Conservation (phyloP, 2,329 filamentous ascomycete species). For the Plenodomus lindquistii region DNA sequence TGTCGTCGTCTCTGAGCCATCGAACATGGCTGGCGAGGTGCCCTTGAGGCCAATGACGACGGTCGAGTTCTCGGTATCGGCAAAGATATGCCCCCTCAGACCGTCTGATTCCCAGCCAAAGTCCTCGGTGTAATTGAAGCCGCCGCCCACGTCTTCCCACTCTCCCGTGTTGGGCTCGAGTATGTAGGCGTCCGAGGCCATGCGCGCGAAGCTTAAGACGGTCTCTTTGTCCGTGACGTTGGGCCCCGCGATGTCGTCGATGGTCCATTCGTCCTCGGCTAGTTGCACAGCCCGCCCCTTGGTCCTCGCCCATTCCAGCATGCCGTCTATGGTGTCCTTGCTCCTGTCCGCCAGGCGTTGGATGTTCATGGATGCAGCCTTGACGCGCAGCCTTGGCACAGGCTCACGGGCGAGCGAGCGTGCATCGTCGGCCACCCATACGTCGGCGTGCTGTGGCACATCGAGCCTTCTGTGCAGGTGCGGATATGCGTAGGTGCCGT, state of each 20-base stretch:
- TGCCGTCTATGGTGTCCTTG: conserved; percentile 73
- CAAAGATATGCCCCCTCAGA: conserved; percentile 88
- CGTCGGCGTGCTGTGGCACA: conserved; percentile 62
- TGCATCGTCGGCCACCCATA: conserved; percentile 67
- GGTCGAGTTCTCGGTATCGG: conserved; percentile 81
- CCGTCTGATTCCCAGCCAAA: conserved; percentile 94
- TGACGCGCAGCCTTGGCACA: conserved; percentile 54
- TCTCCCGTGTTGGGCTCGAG: conserved; percentile 70
- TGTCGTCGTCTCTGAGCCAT: conserved; percentile 94
- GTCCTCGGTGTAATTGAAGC: conserved; percentile 82
- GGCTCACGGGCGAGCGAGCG: conserved; percentile 44
- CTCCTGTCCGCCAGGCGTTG: conserved; percentile 80
- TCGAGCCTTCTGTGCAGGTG: conserved; percentile 77
- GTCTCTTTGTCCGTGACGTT: conserved; percentile 85
- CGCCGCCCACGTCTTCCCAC: conserved; percentile 72
- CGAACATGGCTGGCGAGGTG: conserved; percentile 84
- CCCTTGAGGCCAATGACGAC: conserved; percentile 93
- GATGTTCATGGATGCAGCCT: conserved; percentile 70
- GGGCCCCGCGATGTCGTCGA: conserved; percentile 77
- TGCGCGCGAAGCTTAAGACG: conserved; percentile 79
- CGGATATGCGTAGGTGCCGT: conserved; percentile 80
- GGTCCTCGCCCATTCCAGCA: conserved; percentile 73
- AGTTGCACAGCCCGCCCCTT: conserved; percentile 70
- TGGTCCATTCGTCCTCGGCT: conserved; percentile 76
- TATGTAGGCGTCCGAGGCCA: conserved; percentile 90